phyloP scores from a whole-genome alignment of 768 basidiomycete species.

The Leccinum olivaceopallidum region DNA sequence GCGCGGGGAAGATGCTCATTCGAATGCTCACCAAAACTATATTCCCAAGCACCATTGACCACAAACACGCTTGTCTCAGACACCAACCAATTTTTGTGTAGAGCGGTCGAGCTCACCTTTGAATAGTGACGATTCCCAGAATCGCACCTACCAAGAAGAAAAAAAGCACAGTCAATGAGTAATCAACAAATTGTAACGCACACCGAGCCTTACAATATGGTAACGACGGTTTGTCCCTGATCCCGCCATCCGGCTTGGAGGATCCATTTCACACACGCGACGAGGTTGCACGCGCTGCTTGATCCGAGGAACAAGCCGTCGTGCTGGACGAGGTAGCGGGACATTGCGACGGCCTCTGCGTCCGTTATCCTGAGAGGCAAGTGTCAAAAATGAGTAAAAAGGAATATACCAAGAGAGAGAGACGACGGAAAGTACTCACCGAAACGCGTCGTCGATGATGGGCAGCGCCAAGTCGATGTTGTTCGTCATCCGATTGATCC shows the following conservation, averaged over 20 bases:
- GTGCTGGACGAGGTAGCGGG: slow-evolving; percentile 83
- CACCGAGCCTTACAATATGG: slow-evolving; percentile 65
- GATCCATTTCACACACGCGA: slow-evolving; percentile 84
- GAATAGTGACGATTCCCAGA: slow-evolving; percentile 92
- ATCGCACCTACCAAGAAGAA: slow-evolving; percentile 63
- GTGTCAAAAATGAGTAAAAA: background rate
- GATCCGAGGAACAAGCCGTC: slow-evolving; percentile 97
- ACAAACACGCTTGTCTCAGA: slow-evolving; percentile 1
- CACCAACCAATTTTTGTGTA: background rate
- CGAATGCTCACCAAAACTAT: slow-evolving; percentile 49
- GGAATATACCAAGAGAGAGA: background rate
- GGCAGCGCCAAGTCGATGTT: slow-evolving; percentile 87
- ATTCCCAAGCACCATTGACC: background rate
- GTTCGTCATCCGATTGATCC: slow-evolving; percentile 89
- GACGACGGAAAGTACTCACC: slow-evolving; percentile 42
- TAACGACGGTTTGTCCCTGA: slow-evolving; percentile 70
- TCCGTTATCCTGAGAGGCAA: slow-evolving; percentile 71
- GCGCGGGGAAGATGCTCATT: background rate
- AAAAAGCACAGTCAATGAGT: background rate
- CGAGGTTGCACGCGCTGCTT: slow-evolving; percentile 92
- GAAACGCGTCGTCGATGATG: slow-evolving; percentile 86
- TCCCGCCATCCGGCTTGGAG: slow-evolving; percentile 67
- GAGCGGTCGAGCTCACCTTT: slow-evolving; percentile 52
- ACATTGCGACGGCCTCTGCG: slow-evolving; percentile 94
- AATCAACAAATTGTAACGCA: background rate